phyloP scores from a whole-genome alignment of 768 basidiomycete genomes.

The Filobasidium wieringae region DNA sequence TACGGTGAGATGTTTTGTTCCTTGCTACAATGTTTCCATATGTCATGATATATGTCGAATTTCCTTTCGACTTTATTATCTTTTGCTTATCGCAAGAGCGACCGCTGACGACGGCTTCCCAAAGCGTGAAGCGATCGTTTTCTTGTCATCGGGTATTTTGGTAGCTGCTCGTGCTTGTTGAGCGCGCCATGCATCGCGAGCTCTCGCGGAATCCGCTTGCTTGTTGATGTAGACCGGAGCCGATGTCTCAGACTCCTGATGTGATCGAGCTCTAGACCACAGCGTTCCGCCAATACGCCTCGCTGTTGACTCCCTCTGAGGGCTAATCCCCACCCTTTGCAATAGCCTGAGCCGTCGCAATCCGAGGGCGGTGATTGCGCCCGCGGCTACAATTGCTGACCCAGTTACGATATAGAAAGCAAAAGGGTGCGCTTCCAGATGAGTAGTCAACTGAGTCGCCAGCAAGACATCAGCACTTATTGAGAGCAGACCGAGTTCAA shows the following conservation, averaged over 20 bases:
- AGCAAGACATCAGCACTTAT: slow-evolving; percentile 1
- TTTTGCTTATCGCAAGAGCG: no score
- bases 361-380: slow-evolving; percentile 55
- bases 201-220: slow-evolving; percentile 21
- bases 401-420: slow-evolving; percentile 61
- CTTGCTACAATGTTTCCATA: no score
- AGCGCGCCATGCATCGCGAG: slow-evolving; percentile 15
- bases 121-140: neutral
- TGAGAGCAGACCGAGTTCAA: neutral
- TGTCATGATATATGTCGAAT: no score
- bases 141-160: neutral
- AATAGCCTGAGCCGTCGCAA: slow-evolving; percentile 47
- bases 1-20: no score
- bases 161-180: neutral
- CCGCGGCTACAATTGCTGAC: slow-evolving; percentile 49
- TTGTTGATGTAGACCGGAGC: slow-evolving; percentile 24
- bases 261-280: neutral
- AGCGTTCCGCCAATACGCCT: neutral
- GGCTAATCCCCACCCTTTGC: slow-evolving; percentile 34
- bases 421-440: slow-evolving; percentile 59
- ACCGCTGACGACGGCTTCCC: neutral
- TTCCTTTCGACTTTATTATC: no score
- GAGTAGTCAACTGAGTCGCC: slow-evolving; percentile 53
- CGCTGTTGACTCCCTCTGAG: neutral
- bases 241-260: neutral